Percentiles rank a stretch among this genome's conserved stretches.
Conservation (phyloP, 306 rosid species). For the Prunus campanulata region DNA sequence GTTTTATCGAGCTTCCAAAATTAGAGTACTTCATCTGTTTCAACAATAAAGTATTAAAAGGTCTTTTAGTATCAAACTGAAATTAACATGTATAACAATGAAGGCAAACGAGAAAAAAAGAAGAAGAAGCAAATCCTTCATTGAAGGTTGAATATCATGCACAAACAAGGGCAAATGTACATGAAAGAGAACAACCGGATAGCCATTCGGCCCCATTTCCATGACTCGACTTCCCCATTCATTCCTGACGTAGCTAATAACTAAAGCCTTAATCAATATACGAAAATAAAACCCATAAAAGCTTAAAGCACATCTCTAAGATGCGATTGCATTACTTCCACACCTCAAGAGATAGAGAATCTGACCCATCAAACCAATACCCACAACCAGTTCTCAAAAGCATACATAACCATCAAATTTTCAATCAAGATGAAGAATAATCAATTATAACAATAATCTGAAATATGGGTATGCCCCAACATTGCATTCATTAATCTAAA, state of each 20-base stretch:
- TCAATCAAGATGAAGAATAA: not conserved
- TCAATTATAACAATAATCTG: slow-evolving; percentile 1
- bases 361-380: not conserved
- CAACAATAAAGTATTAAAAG: not conserved
- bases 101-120: not conserved
- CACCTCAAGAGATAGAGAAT: not conserved
- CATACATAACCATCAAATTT: not conserved
- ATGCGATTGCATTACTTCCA: not conserved
- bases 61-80: not conserved
- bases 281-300: not conserved
- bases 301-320: not conserved
- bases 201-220: not conserved
- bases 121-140: not conserved
- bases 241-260: not conserved
- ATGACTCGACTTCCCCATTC: not conserved
- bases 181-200: not conserved
- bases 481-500: not conserved
- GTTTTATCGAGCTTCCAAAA: not conserved
- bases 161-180: not conserved
- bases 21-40: not conserved
- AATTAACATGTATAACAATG: not conserved
- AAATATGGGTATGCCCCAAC: not conserved
- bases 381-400: slow-evolving; percentile 1
- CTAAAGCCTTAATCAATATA: not conserved
- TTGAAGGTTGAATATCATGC: not conserved